Conservation (phyloP, 2,329 filamentous ascomycete species). For the Botrytis porri region DNA sequence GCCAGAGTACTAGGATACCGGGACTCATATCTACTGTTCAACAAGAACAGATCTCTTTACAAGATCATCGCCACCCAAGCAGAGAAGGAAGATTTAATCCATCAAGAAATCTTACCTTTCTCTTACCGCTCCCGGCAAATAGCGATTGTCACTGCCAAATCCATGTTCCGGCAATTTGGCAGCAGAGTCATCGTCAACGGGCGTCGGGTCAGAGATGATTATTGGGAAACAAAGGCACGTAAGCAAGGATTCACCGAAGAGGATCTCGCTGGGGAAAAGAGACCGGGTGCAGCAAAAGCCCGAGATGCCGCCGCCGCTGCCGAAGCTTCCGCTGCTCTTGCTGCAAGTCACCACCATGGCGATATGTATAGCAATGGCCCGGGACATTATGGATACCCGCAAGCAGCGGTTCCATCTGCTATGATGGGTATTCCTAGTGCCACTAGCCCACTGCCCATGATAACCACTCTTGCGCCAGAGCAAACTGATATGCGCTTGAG, state of each 20-base stretch:
- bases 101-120: constrained; percentile 93
- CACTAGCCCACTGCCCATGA: constrained; percentile 75
- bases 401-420: constrained; percentile 68
- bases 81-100: constrained; percentile 94
- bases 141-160: constrained; percentile 93
- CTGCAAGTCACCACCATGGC: constrained; percentile 71
- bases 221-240: constrained; percentile 95
- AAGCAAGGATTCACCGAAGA: constrained; percentile 99
- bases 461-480: constrained; percentile 77
- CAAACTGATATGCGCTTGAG: constrained; percentile 73
- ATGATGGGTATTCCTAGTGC: constrained; percentile 65
- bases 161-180: constrained; percentile 98
- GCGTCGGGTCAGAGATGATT: constrained; percentile 89
- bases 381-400: constrained; percentile 60
- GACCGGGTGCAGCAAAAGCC: constrained; percentile 85
- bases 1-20: constrained; percentile 90
- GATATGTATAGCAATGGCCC: constrained; percentile 82
- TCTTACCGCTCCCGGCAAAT: constrained; percentile 98
- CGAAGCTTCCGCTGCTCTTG: constrained; percentile 51
- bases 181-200: constrained; percentile 90
- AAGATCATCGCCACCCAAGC: constrained; percentile 97
- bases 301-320: constrained; percentile 70
- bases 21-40: constrained; percentile 97
- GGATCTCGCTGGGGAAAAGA: constrained; percentile 91
- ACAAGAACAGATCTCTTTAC: constrained; percentile 94